phyloP scores from a whole-genome alignment of 257 asterid species.

The Gentiana straminea region DNA sequence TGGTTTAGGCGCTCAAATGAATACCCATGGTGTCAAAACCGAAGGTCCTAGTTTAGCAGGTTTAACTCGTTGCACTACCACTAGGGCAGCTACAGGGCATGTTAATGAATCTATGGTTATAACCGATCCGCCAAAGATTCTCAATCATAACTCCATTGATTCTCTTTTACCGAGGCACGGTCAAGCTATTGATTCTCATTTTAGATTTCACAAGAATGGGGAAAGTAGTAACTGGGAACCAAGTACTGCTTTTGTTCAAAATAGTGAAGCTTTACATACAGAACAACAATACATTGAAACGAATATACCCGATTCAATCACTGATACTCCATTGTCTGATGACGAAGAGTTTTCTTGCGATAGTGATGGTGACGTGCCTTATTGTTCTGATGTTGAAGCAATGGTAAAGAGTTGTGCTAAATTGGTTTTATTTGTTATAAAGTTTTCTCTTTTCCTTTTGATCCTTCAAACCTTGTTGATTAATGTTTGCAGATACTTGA shows the following conservation, averaged over 20 bases:
- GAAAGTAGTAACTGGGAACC: conserved; percentile 15
- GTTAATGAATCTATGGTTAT: conserved; percentile 13
- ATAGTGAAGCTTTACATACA: conserved; percentile 17
- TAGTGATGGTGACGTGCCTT: conserved; percentile 52
- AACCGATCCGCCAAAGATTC: conserved; percentile 22
- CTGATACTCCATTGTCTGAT: conserved; percentile 24
- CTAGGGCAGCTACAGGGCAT: too few relatives aligned
- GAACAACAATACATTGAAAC: conserved; percentile 14
- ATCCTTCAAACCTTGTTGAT: conserved; percentile 5
- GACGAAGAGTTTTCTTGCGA: conserved; percentile 37
- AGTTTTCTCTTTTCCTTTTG: conserved; percentile 9
- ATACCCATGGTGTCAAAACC: conserved; percentile 5
- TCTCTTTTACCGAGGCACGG: conserved; percentile 14
- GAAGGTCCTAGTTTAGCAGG: too few relatives aligned
- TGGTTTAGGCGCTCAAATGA: conserved; percentile 12
- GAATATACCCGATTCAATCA: conserved; percentile 13
- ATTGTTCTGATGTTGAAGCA: conserved; percentile 69
- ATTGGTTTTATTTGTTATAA: conserved; percentile 5
- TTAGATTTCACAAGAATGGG: conserved; percentile 20
- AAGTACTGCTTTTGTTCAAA: conserved; percentile 16
- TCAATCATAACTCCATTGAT: conserved; percentile 11
- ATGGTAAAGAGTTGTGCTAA: conserved; percentile 39
- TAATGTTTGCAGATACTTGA: conserved; percentile 55
- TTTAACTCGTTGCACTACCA: too few relatives aligned
- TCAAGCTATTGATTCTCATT: conserved; percentile 14